Percentiles rank a stretch among this genome's conserved stretches.
phyloP scores from a whole-genome alignment of 495 filamentous ascomycete species.

The Aspergillus conjunctus region DNA sequence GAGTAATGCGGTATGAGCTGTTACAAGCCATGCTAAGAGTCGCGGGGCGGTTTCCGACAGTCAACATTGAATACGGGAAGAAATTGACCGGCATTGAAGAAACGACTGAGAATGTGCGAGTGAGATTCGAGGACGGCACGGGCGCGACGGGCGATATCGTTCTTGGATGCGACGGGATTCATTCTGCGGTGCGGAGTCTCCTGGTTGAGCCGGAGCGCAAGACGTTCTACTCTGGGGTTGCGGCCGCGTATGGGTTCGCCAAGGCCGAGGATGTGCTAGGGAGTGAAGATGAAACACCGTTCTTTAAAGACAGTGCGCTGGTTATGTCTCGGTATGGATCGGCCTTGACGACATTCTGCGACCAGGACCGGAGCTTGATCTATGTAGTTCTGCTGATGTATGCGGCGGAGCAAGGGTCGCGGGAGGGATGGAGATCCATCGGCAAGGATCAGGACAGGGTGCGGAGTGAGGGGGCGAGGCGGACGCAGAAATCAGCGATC shows the following conservation, averaged over 20 bases:
- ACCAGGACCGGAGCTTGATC: slow-evolving; percentile 5
- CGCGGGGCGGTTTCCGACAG: slow-evolving; percentile 15
- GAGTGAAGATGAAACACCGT: not conserved
- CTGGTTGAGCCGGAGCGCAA: slow-evolving; percentile 30
- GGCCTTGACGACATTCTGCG: slow-evolving; percentile 5
- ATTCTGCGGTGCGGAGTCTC: slow-evolving; percentile 48
- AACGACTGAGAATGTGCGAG: slow-evolving; percentile 25
- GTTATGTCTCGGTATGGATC: slow-evolving; percentile 7
- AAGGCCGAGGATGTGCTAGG: not conserved
- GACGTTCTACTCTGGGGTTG: slow-evolving; percentile 9
- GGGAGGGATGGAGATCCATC: slow-evolving; percentile 4
- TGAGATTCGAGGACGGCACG: slow-evolving; percentile 46
- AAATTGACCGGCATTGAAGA: slow-evolving; percentile 19
- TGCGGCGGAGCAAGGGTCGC: not conserved
- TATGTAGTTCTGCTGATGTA: slow-evolving; percentile 8
- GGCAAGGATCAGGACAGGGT: slow-evolving; percentile 1
- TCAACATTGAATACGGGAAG: slow-evolving; percentile 22
- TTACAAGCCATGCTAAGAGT: slow-evolving; percentile 25
- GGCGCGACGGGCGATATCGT: slow-evolving; percentile 45
- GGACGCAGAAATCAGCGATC: slow-evolving; percentile 23
- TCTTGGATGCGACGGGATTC: slow-evolving; percentile 57
- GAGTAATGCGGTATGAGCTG: slow-evolving; percentile 29
- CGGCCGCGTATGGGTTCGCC: not conserved
- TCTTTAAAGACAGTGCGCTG: not conserved
- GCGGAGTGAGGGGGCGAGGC: not conserved